Conservation (phyloP, 768 basidiomycete genomes). For the Cubamyces lactineus region DNA sequence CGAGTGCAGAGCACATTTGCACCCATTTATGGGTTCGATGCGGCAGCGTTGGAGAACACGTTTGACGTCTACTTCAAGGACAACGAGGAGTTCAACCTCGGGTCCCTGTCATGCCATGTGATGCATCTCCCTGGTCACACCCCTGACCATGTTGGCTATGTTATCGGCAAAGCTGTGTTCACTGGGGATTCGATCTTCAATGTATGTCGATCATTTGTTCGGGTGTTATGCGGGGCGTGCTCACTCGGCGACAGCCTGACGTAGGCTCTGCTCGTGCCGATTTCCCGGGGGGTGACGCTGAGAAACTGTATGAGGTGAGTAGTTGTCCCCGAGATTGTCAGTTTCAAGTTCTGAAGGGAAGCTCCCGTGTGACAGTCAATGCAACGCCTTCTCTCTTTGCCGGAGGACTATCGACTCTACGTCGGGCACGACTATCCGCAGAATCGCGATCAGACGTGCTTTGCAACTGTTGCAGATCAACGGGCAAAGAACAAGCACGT, state of each 20-base stretch:
- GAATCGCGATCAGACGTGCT: slow-evolving; percentile 32
- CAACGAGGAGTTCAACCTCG: slow-evolving; percentile 39
- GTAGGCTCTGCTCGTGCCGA: slow-evolving; percentile 44
- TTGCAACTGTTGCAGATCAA: slow-evolving; percentile 41
- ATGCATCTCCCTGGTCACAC: slow-evolving; percentile 44
- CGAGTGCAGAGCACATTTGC: slow-evolving; percentile 41
- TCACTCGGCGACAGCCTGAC: slow-evolving; percentile 34
- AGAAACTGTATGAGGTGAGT: slow-evolving; percentile 38
- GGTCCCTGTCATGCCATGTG: slow-evolving; percentile 35
- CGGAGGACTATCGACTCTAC: slow-evolving; percentile 39
- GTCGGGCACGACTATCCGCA: slow-evolving; percentile 45
- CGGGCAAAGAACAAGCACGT: slow-evolving; percentile 35
- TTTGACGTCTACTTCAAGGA: slow-evolving; percentile 42
- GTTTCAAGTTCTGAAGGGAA: slow-evolving; percentile 6
- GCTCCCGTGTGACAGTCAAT: slow-evolving; percentile 36
- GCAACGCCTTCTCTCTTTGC: slow-evolving; percentile 40
- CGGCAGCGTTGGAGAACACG: slow-evolving; percentile 28
- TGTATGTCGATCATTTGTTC: slow-evolving; percentile 23
- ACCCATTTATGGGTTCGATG: slow-evolving; percentile 38
- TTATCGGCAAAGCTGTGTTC: slow-evolving; percentile 41
- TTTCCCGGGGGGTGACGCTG: slow-evolving; percentile 43
- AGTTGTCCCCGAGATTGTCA: slow-evolving; percentile 5
- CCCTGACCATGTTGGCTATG: slow-evolving; percentile 42
- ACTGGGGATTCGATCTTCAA: slow-evolving; percentile 46
- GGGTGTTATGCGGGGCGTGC: not conserved